Evolutionary conservation across 257 asterid species (phyloP).

Genomic region (Ligustrum vulgare): DNA sequence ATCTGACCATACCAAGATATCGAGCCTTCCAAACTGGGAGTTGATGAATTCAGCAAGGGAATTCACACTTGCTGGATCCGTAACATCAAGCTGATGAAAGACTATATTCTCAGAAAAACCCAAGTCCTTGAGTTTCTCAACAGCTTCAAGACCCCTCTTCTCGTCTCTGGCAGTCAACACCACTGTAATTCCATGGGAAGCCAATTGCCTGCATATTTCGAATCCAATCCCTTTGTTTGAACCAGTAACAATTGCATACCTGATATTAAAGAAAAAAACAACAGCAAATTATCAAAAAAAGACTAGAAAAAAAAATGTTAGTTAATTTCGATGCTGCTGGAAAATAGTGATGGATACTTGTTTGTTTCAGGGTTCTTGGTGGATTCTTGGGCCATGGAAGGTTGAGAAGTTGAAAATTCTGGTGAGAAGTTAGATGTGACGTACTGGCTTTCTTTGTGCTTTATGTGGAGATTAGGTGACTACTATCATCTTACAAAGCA

Average conservation of each 20-base stretch:
- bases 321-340: too few relatives aligned
- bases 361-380: background rate
- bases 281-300: too few relatives aligned
- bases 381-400: background rate
- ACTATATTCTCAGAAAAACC: too few relatives aligned
- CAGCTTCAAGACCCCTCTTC: slow-evolving; percentile 24
- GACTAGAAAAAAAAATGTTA: too few relatives aligned
- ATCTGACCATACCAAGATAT: too few relatives aligned
- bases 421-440: background rate
- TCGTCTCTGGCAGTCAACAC: slow-evolving; percentile 53
- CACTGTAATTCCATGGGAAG: slow-evolving; percentile 45
- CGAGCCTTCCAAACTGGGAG: slow-evolving; percentile 32
- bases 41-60: slow-evolving; percentile 37
- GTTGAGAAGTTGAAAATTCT: too few relatives aligned
- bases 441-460: background rate
- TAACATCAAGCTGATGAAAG: too few relatives aligned
- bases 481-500: too few relatives aligned
- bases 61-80: slow-evolving; percentile 33
- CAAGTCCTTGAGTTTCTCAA: too few relatives aligned
- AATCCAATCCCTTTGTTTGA: slow-evolving; percentile 57
- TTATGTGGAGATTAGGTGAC: too few relatives aligned
- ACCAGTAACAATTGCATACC: slow-evolving; percentile 52
- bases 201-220: slow-evolving; percentile 51
- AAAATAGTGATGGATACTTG: too few relatives aligned
- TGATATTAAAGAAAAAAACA: background rate